Conservation (phyloP, 345 rosid species). For the Lenwebbia sp. region DNA sequence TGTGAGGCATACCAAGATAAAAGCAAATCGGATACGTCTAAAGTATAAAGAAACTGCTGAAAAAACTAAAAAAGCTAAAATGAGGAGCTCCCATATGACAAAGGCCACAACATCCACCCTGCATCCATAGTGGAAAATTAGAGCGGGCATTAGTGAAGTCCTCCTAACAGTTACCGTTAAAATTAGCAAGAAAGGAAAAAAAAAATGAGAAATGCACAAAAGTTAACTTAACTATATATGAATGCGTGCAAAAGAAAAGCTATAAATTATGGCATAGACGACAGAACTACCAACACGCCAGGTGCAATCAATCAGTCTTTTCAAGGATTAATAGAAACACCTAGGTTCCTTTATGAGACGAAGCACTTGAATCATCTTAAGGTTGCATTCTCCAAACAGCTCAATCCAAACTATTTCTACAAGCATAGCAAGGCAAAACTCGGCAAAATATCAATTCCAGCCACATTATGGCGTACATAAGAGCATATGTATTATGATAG, state of each 20-base stretch:
- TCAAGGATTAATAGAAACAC: neutral
- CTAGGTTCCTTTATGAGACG: neutral
- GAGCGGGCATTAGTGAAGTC: neutral
- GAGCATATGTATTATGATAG: neutral
- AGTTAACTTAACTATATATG: neutral
- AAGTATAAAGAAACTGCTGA: constrained; percentile 89
- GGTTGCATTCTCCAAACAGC: neutral
- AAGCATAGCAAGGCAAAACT: neutral
- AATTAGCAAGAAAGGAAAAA: neutral
- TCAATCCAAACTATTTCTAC: neutral
- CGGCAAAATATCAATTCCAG: neutral
- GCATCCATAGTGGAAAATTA: constrained; percentile 18
- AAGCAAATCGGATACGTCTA: constrained; percentile 57
- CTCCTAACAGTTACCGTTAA: neutral
- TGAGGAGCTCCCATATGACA: constrained; percentile 86
- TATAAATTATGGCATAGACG: neutral
- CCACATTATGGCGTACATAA: neutral
- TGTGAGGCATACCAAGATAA: constrained; percentile 56
- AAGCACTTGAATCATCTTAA: neutral
- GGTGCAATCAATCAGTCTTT: neutral
- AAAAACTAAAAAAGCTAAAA: constrained; percentile 80
- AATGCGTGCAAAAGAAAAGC: neutral
- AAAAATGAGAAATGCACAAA: neutral
- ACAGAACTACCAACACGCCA: neutral
- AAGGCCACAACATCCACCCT: constrained; percentile 90